phyloP scores from a whole-genome alignment of 257 asterid genomes.

The Anisodus acutangulus region DNA sequence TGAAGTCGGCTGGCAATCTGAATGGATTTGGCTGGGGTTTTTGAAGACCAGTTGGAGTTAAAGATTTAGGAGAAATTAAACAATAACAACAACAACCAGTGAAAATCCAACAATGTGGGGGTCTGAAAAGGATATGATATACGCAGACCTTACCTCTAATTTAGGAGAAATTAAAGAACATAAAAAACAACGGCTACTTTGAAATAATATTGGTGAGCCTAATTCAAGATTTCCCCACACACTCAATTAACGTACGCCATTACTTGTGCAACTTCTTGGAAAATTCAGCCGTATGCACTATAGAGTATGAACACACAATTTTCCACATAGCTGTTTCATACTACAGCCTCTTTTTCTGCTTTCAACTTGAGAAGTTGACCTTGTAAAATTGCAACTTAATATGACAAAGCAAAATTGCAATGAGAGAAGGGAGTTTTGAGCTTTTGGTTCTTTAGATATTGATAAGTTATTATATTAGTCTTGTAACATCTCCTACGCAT shows the following conservation, averaged over 20 bases:
- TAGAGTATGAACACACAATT: background rate
- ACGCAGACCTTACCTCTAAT: background rate
- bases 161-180: background rate
- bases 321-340: background rate
- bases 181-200: background rate
- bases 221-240: background rate
- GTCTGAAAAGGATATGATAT: too few relatives aligned
- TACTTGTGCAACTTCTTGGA: background rate
- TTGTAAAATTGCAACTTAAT: background rate
- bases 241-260: background rate
- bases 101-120: too few relatives aligned
- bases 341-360: background rate
- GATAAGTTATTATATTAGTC: background rate
- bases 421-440: background rate
- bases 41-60: background rate
- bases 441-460: background rate
- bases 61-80: background rate
- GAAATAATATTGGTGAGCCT: background rate
- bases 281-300: background rate
- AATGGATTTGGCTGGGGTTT: background rate
- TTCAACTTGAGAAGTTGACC: constrained; percentile 17
- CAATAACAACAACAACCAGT: too few relatives aligned
- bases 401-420: background rate
- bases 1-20: background rate
- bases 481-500: background rate